phyloP scores from a whole-genome alignment of 768 basidiomycete genomes.

The Rhizopogon salebrosus region DNA sequence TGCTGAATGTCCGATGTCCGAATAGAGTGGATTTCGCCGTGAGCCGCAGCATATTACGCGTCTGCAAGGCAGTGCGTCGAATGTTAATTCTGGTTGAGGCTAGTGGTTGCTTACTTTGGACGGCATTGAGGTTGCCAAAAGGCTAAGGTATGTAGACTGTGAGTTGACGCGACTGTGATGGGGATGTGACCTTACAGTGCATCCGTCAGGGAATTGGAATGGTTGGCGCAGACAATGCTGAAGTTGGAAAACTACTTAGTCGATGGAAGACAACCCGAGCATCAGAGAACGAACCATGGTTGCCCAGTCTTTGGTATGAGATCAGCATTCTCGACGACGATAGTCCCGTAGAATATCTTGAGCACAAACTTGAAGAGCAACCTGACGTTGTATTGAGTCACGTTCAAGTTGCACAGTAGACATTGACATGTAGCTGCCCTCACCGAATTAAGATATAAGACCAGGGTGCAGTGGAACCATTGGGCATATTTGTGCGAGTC shows the following conservation, averaged over 20 bases:
- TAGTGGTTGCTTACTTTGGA: constrained; percentile 40
- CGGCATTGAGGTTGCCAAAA: constrained; percentile 73
- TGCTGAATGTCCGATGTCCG: constrained; percentile 76
- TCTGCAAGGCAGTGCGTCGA: constrained; percentile 32
- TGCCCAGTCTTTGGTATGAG: constrained; percentile 66
- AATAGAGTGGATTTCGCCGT: constrained; percentile 90
- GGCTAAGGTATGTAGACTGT: constrained; percentile 30
- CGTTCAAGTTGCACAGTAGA: constrained; percentile 5
- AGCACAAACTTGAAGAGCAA: constrained; percentile 76
- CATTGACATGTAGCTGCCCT: constrained; percentile 4
- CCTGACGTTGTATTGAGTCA: constrained; percentile 28
- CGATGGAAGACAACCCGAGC: neutral
- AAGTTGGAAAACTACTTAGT: neutral
- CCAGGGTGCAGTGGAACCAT: constrained; percentile 47
- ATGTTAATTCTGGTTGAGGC: neutral
- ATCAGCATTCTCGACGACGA: constrained; percentile 76
- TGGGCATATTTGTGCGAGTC: constrained; percentile 21
- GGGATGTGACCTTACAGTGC: constrained; percentile 54
- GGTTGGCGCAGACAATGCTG: constrained; percentile 83
- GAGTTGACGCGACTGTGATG: neutral
- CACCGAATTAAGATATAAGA: constrained; percentile 68
- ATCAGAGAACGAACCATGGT: constrained; percentile 50
- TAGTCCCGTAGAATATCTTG: constrained; percentile 87
- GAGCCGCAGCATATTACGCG: constrained; percentile 73
- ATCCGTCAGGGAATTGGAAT: constrained; percentile 83